Base-by-base conservation (phyloP, 768 basidiomycete species). In the Ephemerocybe angulata region DNA sequence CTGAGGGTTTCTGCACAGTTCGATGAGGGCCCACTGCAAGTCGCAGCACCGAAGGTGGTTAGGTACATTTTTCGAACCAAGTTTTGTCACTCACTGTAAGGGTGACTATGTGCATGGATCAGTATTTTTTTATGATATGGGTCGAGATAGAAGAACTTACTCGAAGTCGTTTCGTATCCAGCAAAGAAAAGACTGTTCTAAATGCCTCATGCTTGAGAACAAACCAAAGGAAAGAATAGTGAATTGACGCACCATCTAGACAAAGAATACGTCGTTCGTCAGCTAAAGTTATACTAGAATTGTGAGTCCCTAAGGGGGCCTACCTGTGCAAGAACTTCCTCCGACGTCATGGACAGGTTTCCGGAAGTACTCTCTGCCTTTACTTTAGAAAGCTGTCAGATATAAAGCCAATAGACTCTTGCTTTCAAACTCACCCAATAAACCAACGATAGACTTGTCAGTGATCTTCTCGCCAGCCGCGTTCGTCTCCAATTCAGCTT, bases 11-110 rank as follows among this genome's bases (percentile, higher is more conserved):
- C 67, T 71, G 8, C 72, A 72, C 1, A 85, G 76, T 60, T 85
- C 84, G 31, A 85, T 78, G 0, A 86, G 67, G 3, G 82, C 78
- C 82, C 83, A 85, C 78, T 79, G 33, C n/a, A 17, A 42, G n/a
- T n/a, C n/a, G n/a, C n/a, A n/a, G n/a, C n/a, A n/a, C n/a, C n/a
- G n/a, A n/a, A n/a, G n/a, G n/a, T n/a, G n/a, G n/a, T n/a, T n/a
- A n/a, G n/a, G n/a, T n/a, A n/a, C n/a, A n/a, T n/a, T n/a, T n/a
- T n/a, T n/a, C n/a, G n/a, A n/a, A n/a, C n/a, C n/a, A n/a, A n/a
- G n/a, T n/a, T n/a, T n/a, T n/a, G 24, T 13, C 4, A 57, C 64
- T 43, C 56, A 73, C 73, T 3, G 74, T 76, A 1, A 77, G 58
- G 55, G 70, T 74, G 48, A 75, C 74, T 71, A 53, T 43, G 29